Evolutionary conservation across 441 rosid genomes (phyloP).

Genomic region (Populus hybrid): DNA sequence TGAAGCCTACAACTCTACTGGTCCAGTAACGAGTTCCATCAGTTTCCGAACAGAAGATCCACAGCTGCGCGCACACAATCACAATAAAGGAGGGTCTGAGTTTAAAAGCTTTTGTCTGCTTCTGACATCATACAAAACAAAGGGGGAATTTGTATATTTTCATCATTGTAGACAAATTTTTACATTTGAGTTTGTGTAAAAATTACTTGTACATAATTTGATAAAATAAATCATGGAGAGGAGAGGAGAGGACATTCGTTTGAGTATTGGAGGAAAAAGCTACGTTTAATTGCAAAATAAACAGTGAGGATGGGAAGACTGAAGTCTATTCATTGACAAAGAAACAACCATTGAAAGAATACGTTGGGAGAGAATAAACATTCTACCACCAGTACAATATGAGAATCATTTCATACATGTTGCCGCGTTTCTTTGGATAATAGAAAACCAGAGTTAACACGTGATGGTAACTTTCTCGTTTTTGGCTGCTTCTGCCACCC

Average conservation of each 20-base stretch:
- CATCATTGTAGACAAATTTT: background rate
- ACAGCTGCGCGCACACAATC: background rate
- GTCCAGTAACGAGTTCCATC: background rate
- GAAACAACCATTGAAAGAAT: background rate
- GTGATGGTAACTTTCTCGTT: conserved; percentile 20
- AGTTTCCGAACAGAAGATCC: no score
- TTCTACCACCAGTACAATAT: background rate
- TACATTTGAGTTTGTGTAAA: background rate
- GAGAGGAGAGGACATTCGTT: background rate
- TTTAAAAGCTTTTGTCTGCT: background rate
- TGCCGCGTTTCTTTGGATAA: conserved; percentile 13
- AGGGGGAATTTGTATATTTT: background rate
- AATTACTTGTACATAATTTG: background rate
- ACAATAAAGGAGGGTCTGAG: background rate
- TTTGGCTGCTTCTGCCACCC: conserved; percentile 47
- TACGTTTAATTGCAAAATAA: background rate
- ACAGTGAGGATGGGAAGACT: background rate
- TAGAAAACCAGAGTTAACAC: conserved; percentile 8
- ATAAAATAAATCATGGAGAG: background rate
- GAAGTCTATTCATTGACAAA: background rate
- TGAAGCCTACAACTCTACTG: no score
- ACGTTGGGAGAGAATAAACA: background rate
- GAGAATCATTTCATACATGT: conserved; percentile 3
- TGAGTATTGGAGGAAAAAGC: background rate
- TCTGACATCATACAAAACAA: no score